Conservation (phyloP, 352 stramenopile genomes). For the Blastocystis sp. region DNA sequence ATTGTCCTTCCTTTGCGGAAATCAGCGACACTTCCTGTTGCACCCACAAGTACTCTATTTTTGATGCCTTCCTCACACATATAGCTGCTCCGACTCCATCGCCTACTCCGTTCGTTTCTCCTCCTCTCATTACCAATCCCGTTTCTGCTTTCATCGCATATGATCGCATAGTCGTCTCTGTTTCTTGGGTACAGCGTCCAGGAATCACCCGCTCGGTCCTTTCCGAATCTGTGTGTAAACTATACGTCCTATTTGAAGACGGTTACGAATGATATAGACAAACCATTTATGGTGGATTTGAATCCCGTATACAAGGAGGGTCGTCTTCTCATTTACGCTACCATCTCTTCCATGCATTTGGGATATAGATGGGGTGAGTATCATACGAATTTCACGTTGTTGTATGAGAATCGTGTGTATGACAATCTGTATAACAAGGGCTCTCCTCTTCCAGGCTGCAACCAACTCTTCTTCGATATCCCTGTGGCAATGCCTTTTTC, state of each 20-base stretch:
- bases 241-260: slow-evolving; percentile 50
- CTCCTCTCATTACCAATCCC: too few relatives aligned
- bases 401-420: neutral
- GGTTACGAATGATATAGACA: neutral
- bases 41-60: too few relatives aligned
- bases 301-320: neutral
- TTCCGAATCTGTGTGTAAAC: neutral
- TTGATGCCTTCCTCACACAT: too few relatives aligned
- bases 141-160: too few relatives aligned
- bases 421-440: neutral
- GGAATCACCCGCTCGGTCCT: too few relatives aligned
- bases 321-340: slow-evolving; percentile 4
- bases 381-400: neutral
- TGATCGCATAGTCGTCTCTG: too few relatives aligned
- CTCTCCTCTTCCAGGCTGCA: neutral
- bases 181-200: too few relatives aligned
- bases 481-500: neutral
- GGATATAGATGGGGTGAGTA: neutral
- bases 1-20: too few relatives aligned
- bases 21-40: too few relatives aligned
- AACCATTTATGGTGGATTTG: slow-evolving; percentile 28
- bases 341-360: slow-evolving; percentile 25
- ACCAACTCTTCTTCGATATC: neutral
- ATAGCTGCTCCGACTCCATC: too few relatives aligned
- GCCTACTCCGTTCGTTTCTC: too few relatives aligned